Conservation (phyloP, 495 filamentous ascomycete genomes). For the Bryoglossum gracile region DNA sequence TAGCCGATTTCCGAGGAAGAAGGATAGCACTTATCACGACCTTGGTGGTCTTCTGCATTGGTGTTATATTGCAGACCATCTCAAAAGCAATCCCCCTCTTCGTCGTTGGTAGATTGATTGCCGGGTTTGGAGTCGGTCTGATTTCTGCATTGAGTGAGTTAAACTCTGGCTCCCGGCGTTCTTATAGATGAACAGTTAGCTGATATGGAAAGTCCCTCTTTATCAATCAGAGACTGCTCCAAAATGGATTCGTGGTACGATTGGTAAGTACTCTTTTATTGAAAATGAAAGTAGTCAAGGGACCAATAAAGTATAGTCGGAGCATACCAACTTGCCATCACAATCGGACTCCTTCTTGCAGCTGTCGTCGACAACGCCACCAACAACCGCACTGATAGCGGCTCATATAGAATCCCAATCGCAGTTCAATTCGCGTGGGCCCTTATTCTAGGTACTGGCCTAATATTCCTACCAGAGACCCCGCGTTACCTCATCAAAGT, state of each 20-base stretch:
- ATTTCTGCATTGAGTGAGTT: slow-evolving; percentile 35
- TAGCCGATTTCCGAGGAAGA: slow-evolving; percentile 49
- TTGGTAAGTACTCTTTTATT: slow-evolving; percentile 40
- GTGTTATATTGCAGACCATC: slow-evolving; percentile 50
- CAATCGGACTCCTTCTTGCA: slow-evolving; percentile 75
- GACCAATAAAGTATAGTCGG: background rate
- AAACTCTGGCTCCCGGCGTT: too few species aligned
- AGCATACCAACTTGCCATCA: slow-evolving; percentile 77
- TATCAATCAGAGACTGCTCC: slow-evolving; percentile 31
- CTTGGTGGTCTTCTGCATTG: slow-evolving; percentile 49
- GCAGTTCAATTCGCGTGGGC: slow-evolving; percentile 73
- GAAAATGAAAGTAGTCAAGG: background rate
- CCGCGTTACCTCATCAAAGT: slow-evolving; percentile 61
- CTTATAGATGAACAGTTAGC: too few species aligned
- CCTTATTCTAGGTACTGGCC: slow-evolving; percentile 62
- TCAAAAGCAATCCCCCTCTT: slow-evolving; percentile 19
- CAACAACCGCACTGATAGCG: slow-evolving; percentile 39
- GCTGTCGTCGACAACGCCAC: slow-evolving; percentile 74
- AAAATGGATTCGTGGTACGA: slow-evolving; percentile 55
- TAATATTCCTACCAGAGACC: slow-evolving; percentile 65
- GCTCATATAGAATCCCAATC: slow-evolving; percentile 76
- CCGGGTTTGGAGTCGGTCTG: slow-evolving; percentile 49
- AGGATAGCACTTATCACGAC: slow-evolving; percentile 42
- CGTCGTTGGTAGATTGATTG: slow-evolving; percentile 44
- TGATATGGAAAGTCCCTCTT: slow-evolving; percentile 49